phyloP scores from a whole-genome alignment of 1,284 basidiomycete genomes.

The Inonotus obliquus region DNA sequence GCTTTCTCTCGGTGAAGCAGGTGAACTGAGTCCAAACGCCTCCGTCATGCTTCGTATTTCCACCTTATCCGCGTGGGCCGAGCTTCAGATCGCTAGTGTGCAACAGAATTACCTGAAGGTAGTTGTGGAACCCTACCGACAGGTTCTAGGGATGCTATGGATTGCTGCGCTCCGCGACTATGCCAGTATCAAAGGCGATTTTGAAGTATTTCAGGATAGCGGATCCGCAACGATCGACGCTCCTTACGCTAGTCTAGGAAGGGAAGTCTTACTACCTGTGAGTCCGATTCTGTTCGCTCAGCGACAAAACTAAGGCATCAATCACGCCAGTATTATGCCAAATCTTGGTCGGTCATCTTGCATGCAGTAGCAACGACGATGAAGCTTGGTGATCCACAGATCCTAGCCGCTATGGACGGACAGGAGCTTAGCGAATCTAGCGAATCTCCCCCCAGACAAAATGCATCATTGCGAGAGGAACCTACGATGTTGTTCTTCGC shows the following conservation, averaged over 20 bases:
- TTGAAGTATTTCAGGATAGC: conserved; percentile 74
- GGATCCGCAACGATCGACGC: conserved; percentile 72
- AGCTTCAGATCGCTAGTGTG: conserved; percentile 78
- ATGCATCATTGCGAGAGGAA: conserved; percentile 48
- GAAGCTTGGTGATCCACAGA: conserved; percentile 62
- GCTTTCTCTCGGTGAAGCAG: conserved; percentile 83
- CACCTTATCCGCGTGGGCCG: conserved; percentile 93
- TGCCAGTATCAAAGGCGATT: conserved; percentile 84
- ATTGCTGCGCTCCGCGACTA: conserved; percentile 87
- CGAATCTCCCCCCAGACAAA: conserved; percentile 23
- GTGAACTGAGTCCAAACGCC: conserved; percentile 88
- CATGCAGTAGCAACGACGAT: conserved; percentile 85
- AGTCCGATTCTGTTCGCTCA: conserved; percentile 27
- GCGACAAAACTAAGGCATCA: not conserved
- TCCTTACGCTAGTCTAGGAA: conserved; percentile 82
- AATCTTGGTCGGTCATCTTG: conserved; percentile 80
- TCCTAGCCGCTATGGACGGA: conserved; percentile 82
- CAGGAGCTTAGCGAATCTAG: conserved; percentile 36
- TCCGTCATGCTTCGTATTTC: conserved; percentile 94
- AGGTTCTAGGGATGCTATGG: conserved; percentile 81
- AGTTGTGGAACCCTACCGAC: conserved; percentile 81
- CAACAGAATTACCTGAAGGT: conserved; percentile 75
- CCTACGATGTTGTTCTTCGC: conserved; percentile 85
- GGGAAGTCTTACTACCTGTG: conserved; percentile 87
- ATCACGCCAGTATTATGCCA: conserved; percentile 78